Evolutionary conservation across 345 rosid genomes (phyloP).

Genomic region (Trapa bicornis): DNA sequence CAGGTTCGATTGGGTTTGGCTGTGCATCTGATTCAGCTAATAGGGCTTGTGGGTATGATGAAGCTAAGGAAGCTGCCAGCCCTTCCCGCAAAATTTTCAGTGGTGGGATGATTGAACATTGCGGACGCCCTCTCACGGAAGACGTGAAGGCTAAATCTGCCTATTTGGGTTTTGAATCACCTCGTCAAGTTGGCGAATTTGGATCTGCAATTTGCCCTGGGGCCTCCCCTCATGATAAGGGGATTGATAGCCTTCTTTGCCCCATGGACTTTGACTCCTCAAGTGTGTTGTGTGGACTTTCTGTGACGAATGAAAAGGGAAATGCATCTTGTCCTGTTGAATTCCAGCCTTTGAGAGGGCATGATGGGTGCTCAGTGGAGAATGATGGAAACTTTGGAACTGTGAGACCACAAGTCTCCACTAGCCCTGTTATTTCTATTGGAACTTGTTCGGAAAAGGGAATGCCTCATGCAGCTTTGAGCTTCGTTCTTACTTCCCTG

Average conservation of each 20-base stretch:
- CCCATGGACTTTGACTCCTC: slow-evolving; percentile 5
- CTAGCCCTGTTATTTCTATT: not conserved
- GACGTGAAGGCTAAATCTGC: not conserved
- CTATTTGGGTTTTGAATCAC: slow-evolving; percentile 4
- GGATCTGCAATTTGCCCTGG: slow-evolving; percentile 4
- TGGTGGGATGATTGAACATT: slow-evolving; percentile 19
- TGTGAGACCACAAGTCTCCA: slow-evolving; percentile 5
- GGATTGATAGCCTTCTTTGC: not conserved
- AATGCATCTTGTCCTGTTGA: slow-evolving; percentile 7
- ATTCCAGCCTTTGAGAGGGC: slow-evolving; percentile 2
- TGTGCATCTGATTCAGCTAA: slow-evolving; percentile 13
- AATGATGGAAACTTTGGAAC: slow-evolving; percentile 9
- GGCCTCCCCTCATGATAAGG: not conserved
- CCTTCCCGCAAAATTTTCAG: slow-evolving; percentile 12
- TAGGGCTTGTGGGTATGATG: slow-evolving; percentile 17
- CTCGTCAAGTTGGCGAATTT: slow-evolving; percentile 1
- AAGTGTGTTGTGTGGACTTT: not conserved
- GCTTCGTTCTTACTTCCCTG: slow-evolving; percentile 47
- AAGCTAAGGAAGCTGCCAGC: slow-evolving; percentile 17
- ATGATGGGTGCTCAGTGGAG: slow-evolving; percentile 2
- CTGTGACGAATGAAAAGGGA: slow-evolving; percentile 2
- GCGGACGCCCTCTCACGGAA: not conserved
- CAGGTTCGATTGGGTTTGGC: slow-evolving; percentile 24
- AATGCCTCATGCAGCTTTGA: slow-evolving; percentile 43
- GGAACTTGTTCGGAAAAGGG: slow-evolving; percentile 7